Evolutionary conservation across 2,329 filamentous ascomycete species (phyloP).

Genomic region (Hypoxylon sp.): DNA sequence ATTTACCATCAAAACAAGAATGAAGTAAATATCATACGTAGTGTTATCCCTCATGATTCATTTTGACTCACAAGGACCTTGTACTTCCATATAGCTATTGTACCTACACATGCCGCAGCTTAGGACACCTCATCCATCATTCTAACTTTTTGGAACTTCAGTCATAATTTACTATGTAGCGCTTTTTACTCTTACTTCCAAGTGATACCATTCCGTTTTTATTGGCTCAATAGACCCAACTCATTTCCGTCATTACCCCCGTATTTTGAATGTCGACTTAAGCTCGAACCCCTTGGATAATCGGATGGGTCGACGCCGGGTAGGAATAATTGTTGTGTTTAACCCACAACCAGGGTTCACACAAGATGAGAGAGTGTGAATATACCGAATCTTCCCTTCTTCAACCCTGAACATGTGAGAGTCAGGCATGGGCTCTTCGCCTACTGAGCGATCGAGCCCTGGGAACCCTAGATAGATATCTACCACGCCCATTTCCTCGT

Average conservation of each 20-base stretch:
- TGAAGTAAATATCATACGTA: neutral
- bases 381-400: constrained; percentile 49
- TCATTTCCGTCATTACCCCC: neutral
- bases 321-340: constrained; percentile 14
- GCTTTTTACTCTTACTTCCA: neutral
- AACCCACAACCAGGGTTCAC: constrained; percentile 43
- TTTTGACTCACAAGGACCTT: neutral
- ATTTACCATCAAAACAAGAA: too few relatives aligned
- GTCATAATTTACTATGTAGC: neutral
- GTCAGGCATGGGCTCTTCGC: constrained; percentile 33
- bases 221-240: neutral
- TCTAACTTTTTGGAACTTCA: neutral
- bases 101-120: neutral
- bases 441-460: constrained; percentile 38
- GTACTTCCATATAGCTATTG: neutral
- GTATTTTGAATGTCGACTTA: neutral
- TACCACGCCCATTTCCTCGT: constrained; percentile 50
- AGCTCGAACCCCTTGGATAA: neutral
- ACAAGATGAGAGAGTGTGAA: constrained; percentile 49
- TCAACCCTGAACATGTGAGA: constrained; percentile 51
- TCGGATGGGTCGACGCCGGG: constrained; percentile 1
- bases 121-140: neutral
- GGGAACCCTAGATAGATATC: constrained; percentile 50
- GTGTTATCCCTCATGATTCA: neutral
- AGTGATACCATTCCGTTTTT: neutral